Percentiles rank a stretch among this genome's conserved stretches.
These are phyloP conservation scores for Lagenidium giganteum DNA, from an alignment of 352 stramenopile genomes.

Conservation along the genomic window DNA sequence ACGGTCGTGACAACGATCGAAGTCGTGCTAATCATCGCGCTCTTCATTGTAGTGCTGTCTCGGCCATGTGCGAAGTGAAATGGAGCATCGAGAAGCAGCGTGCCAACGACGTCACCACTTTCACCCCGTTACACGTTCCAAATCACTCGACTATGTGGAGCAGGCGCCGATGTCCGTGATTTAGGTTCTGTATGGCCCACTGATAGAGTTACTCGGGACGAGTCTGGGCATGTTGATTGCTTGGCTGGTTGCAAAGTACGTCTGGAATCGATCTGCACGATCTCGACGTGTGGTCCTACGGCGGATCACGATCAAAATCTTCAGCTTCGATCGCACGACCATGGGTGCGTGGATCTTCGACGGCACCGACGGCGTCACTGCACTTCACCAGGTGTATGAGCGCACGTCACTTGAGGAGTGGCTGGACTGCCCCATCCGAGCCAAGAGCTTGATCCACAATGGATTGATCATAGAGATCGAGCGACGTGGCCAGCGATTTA, in stretches of 20 bases:
- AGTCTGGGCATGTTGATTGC: not conserved
- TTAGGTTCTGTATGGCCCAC: slow-evolving; percentile 13
- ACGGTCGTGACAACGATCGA: slow-evolving; percentile 19
- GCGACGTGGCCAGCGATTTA: slow-evolving; percentile 14
- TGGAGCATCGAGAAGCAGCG: slow-evolving; percentile 10
- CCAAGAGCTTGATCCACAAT: slow-evolving; percentile 17
- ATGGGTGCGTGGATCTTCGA: no score
- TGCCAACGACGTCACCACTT: slow-evolving; percentile 9
- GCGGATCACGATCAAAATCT: not conserved
- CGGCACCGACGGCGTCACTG: no score
- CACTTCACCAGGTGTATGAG: slow-evolving; percentile 3
- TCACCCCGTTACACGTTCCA: slow-evolving; percentile 12
- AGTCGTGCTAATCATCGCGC: slow-evolving; percentile 3
- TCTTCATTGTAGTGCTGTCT: slow-evolving; percentile 2
- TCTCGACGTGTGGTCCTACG: not conserved
- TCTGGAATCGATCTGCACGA: no score
- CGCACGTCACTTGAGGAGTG: slow-evolving; percentile 19
- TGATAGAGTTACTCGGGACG: slow-evolving; percentile 6
- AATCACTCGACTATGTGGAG: slow-evolving; percentile 5
- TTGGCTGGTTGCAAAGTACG: not conserved
- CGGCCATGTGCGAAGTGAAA: slow-evolving; percentile 10
- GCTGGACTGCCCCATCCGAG: slow-evolving; percentile 17
- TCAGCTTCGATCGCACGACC: no score
- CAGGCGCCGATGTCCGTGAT: slow-evolving; percentile 5
- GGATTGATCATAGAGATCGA: slow-evolving; percentile 23